These are phyloP conservation scores for Acer campestre DNA, from an alignment of 345 rosid genomes.

Conservation along the genomic window DNA sequence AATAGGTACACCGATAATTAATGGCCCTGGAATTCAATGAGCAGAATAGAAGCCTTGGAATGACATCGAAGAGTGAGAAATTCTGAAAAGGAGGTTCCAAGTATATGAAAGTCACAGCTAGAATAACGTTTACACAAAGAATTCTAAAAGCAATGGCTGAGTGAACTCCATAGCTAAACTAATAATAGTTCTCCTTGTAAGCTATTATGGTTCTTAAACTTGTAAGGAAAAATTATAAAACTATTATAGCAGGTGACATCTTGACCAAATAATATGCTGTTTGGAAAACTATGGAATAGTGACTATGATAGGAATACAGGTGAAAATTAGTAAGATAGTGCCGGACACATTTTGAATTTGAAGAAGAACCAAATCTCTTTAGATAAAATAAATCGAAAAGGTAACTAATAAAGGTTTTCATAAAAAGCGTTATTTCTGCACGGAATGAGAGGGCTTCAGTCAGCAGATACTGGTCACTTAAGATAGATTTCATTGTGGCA, in stretches of 20 bases:
- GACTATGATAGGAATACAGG: not conserved
- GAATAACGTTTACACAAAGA: not conserved
- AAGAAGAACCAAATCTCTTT: not conserved
- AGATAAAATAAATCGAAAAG: not conserved
- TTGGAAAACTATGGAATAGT: not conserved
- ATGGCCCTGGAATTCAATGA: not conserved
- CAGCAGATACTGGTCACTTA: too few species aligned
- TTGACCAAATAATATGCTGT: not conserved
- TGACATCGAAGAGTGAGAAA: not conserved
- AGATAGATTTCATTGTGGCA: too few species aligned
- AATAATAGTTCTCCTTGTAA: not conserved
- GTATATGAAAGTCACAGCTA: not conserved
- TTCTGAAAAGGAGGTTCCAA: not conserved
- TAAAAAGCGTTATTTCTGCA: not conserved
- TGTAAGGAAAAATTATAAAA: not conserved
- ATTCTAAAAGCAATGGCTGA: not conserved
- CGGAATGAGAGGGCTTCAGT: too few species aligned
- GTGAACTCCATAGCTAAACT: not conserved
- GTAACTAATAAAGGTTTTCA: not conserved
- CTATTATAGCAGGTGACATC: not conserved
- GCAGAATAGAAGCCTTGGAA: not conserved
- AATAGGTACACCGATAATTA: not conserved
- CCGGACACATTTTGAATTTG: not conserved
- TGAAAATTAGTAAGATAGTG: not conserved
- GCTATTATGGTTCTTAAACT: not conserved